A percentile compares a stretch with the other conserved stretches of the same genome.
Evolutionary conservation across 768 basidiomycete genomes (phyloP).

Genomic region (Lactarius trivialis): DNA sequence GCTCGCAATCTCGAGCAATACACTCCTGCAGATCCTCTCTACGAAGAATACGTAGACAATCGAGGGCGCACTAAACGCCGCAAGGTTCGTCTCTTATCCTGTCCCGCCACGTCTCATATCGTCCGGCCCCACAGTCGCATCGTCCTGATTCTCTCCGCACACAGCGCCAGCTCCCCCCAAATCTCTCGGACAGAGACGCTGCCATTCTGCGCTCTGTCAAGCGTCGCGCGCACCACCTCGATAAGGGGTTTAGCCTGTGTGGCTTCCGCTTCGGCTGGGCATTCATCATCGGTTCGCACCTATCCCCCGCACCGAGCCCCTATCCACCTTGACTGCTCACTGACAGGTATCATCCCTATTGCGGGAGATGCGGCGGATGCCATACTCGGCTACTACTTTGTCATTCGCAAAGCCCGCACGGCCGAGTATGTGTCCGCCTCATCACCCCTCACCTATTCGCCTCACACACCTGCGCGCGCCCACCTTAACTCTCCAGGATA

Average conservation of each 20-base stretch:
- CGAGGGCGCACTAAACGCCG: conserved; percentile 50
- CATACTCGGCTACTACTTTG: conserved; percentile 64
- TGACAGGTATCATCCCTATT: conserved; percentile 55
- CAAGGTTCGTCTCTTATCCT: conserved; percentile 39
- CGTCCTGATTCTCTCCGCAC: neutral
- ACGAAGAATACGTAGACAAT: conserved; percentile 54
- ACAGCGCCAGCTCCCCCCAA: conserved; percentile 66
- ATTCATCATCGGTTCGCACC: conserved; percentile 52
- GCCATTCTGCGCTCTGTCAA: conserved; percentile 70
- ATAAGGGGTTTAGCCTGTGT: conserved; percentile 76
- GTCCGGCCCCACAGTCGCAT: neutral
- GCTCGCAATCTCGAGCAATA: conserved; percentile 59
- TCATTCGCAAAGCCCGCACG: conserved; percentile 67
- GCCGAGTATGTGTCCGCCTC: conserved; percentile 46
- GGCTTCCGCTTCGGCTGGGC: conserved; percentile 86
- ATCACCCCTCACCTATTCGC: neutral
- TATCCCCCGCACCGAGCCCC: neutral
- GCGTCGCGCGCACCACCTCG: conserved; percentile 74
- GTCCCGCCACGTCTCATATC: neutral
- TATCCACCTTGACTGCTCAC: neutral
- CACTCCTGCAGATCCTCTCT: conserved; percentile 65
- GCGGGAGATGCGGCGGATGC: conserved; percentile 62
- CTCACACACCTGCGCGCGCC: neutral
- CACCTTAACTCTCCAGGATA: conserved; percentile 28
- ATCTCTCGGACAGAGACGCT: conserved; percentile 69